phyloP scores from a whole-genome alignment of 805 yeast genomes.

The Candida cerambycidarum region DNA sequence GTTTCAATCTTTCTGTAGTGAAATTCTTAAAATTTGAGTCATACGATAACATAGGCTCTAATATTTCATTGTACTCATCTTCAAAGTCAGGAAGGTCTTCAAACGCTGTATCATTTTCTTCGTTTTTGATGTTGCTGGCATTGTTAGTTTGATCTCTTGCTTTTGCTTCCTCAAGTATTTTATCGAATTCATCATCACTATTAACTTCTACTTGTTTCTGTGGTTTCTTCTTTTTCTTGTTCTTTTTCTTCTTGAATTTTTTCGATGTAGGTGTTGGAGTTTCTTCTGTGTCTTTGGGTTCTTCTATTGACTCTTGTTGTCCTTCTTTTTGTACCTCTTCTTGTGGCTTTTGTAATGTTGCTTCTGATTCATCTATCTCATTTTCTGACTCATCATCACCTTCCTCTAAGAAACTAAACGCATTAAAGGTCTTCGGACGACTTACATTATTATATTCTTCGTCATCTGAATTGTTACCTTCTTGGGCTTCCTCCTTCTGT shows the following conservation, averaged over 20 bases:
- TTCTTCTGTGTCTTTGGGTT: constrained; percentile 13
- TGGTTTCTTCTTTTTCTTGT: constrained; percentile 19
- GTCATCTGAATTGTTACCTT: not conserved
- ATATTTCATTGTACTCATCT: constrained; percentile 23
- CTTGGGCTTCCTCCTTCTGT: constrained; percentile 16
- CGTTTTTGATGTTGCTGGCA: not conserved
- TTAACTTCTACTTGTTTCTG: constrained; percentile 19
- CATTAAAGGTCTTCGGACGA: constrained; percentile 12
- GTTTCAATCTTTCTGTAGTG: constrained; percentile 45
- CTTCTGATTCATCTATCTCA: constrained; percentile 13
- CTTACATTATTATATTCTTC: constrained; percentile 1
- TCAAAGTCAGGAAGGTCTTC: constrained; percentile 20
- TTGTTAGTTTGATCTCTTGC: constrained; percentile 20
- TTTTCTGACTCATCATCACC: constrained; percentile 17
- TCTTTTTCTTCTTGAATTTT: constrained; percentile 22
- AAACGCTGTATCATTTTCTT: not conserved
- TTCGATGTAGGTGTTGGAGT: constrained; percentile 14
- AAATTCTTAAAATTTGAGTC: constrained; percentile 47
- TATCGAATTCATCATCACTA: constrained; percentile 62
- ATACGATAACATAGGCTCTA: constrained; percentile 31
- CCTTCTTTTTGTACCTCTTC: constrained; percentile 21
- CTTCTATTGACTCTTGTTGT: constrained; percentile 21
- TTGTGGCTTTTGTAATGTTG: constrained; percentile 8
- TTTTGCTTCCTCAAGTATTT: constrained; percentile 45
- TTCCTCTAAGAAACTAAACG: constrained; percentile 17